Evolutionary conservation across 192 early-diverging fungal genomes (phyloP), one percentile per base, ranked within the genome.

Genomic region (Allomyces macrogynus): DNA sequence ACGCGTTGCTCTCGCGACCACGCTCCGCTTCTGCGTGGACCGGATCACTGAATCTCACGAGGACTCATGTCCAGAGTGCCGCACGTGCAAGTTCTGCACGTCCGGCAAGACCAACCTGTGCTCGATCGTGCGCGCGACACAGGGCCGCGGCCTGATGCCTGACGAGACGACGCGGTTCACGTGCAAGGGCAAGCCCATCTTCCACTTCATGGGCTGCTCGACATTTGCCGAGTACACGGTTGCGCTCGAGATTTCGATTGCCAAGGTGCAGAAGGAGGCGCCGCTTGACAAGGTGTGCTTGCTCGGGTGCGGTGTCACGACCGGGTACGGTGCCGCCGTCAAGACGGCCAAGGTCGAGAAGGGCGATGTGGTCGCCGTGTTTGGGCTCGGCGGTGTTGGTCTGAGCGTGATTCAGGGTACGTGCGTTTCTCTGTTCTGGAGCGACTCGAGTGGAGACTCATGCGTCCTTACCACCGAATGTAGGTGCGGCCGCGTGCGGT

Each of bases 191-290:
- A 76, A 95, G 76, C 69, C 67, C 4, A 85, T 95, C 62, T 92
- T 83, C 77, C 95, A 98, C 73, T 98, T 92, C 75, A 98, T 98
- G 95, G 88, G 88, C 18, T 86, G 83, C 60, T 93, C 90, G 18
- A 97, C 94, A 3, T 97, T 97, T 71, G 84, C 84, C 67, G 89
- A 97, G 75, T 97, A 97, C 83, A 91, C 91, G 73, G 94, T 97
- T 20, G 87, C 84, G 25, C 75, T 80, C 63, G 95, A 93, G 71
- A 90, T 98, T 65, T 91, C 92, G 5, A 75, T 92, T 62, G 95
- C 91, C 61, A 94, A 93, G 69, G 81, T 98, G 7, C 79, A 86
- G 66, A 73, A 85, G 40, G 72, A 70, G 20, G 92, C 92, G 24
- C 80, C 85, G 14, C 73, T 95, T 25, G 87, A 95, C 67, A 88